A percentile compares a stretch with the other conserved stretches of the same genome.
Evolutionary conservation across 2,329 filamentous ascomycete species (phyloP).

Genomic region (Trichophyton verrucosum): DNA sequence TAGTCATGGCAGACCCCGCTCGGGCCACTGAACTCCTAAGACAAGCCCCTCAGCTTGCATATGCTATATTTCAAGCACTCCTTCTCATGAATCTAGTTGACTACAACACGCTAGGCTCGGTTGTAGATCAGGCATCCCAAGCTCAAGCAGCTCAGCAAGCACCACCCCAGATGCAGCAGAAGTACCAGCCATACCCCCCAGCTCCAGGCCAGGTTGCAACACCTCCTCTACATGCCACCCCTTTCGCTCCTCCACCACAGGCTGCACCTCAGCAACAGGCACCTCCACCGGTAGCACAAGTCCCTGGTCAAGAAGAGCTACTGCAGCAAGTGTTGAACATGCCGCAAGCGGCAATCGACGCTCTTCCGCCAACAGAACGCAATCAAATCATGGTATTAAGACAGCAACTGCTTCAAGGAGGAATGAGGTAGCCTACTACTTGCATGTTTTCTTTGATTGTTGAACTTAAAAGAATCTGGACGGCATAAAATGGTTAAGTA

Average conservation of each 20-base stretch:
- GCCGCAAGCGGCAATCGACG: constrained; percentile 67
- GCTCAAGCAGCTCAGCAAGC: constrained; percentile 29
- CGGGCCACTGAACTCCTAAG: constrained; percentile 76
- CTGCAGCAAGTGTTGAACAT: constrained; percentile 72
- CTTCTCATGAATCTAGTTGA: constrained; percentile 88
- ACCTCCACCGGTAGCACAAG: constrained; percentile 26
- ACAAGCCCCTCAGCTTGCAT: constrained; percentile 82
- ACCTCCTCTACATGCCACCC: constrained; percentile 36
- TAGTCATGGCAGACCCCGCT: constrained; percentile 68
- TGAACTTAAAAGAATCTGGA: background rate
- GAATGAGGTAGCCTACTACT: constrained; percentile 59
- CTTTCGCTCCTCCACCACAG: constrained; percentile 30
- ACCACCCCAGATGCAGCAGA: constrained; percentile 25
- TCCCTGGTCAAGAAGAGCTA: constrained; percentile 55
- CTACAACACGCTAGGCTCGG: constrained; percentile 64
- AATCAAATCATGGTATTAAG: constrained; percentile 69
- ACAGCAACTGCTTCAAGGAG: constrained; percentile 64
- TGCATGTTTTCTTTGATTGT: background rate
- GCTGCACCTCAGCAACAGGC: constrained; percentile 33
- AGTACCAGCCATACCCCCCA: constrained; percentile 27
- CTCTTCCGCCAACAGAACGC: constrained; percentile 60
- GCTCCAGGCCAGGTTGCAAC: constrained; percentile 39
- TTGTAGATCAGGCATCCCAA: constrained; percentile 52
- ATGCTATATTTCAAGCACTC: constrained; percentile 88
- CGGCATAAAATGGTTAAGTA: background rate